Conservation (phyloP, 495 filamentous ascomycete species). For the Penicillium longicatenatum region DNA sequence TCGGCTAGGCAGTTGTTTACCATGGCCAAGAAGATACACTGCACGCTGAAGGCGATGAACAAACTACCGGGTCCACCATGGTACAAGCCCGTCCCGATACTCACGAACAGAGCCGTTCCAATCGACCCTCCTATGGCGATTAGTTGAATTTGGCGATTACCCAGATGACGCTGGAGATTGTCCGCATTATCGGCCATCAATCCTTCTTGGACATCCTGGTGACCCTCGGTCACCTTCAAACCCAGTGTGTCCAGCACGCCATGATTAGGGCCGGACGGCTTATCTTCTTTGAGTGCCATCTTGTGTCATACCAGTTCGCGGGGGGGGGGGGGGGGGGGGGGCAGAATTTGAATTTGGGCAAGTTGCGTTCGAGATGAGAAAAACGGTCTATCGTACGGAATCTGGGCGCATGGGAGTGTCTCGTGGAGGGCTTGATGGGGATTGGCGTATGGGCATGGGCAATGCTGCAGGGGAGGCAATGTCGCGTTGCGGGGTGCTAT, state of each 20-base stretch:
- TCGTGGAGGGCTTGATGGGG: too few relatives aligned
- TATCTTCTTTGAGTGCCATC: constrained; percentile 22
- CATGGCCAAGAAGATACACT: constrained; percentile 36
- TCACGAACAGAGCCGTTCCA: constrained; percentile 60
- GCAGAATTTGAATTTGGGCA: background rate
- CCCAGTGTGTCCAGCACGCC: constrained; percentile 19
- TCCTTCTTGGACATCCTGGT: constrained; percentile 28
- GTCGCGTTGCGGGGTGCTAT: background rate
- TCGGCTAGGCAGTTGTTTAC: constrained; percentile 47
- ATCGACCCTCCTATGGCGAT: constrained; percentile 61
- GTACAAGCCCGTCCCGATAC: constrained; percentile 33
- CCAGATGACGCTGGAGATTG: constrained; percentile 36
- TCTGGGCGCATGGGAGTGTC: background rate
- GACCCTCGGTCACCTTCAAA: constrained; percentile 16
- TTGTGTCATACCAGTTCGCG: background rate
- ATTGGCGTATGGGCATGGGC: background rate
- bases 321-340: too few relatives aligned
- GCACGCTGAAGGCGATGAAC: constrained; percentile 42
- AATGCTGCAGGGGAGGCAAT: background rate
- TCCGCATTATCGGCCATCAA: constrained; percentile 30
- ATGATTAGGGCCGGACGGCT: background rate
- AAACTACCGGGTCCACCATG: constrained; percentile 57
- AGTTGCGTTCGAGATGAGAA: background rate
- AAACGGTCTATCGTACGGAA: background rate
- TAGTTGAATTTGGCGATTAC: constrained; percentile 54